A percentile compares a stretch with the other conserved stretches of the same genome.
These are phyloP conservation scores for Carallia brachiata DNA, from an alignment of 345 rosid genomes.

Conservation along the genomic window DNA sequence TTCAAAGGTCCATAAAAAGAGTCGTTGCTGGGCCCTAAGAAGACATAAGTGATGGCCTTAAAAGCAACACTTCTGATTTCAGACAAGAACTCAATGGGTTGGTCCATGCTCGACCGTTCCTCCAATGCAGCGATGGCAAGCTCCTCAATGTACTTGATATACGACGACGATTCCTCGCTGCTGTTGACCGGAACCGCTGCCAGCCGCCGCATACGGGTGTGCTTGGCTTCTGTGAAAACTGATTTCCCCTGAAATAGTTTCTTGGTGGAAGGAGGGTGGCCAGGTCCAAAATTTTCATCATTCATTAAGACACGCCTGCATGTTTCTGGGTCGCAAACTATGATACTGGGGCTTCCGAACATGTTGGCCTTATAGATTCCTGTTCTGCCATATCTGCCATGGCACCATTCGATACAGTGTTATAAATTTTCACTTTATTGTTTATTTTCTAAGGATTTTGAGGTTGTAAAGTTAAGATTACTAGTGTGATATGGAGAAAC, in stretches of 20 bases:
- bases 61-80: slow-evolving; percentile 27
- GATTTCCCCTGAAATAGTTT: slow-evolving; percentile 27
- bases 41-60: slow-evolving; percentile 34
- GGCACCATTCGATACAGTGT: too few species aligned
- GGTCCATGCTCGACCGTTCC: slow-evolving; percentile 23
- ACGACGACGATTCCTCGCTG: slow-evolving; percentile 28
- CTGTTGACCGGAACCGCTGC: slow-evolving; percentile 36
- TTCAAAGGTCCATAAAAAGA: slow-evolving; percentile 13
- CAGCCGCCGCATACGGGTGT: slow-evolving; percentile 32
- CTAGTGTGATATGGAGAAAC: too few species aligned
- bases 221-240: slow-evolving; percentile 15
- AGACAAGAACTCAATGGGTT: slow-evolving; percentile 32
- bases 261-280: slow-evolving; percentile 25
- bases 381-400: too few species aligned
- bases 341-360: too few species aligned
- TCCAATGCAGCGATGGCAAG: slow-evolving; percentile 21
- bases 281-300: slow-evolving; percentile 26
- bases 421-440: too few species aligned
- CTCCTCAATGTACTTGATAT: slow-evolving; percentile 23
- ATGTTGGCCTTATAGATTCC: too few species aligned
- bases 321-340: too few species aligned
- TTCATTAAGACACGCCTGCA: slow-evolving; percentile 3
- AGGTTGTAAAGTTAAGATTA: too few species aligned
- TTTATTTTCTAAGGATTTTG: too few species aligned
- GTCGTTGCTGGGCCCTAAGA: slow-evolving; percentile 24